Evolutionary conservation across 176 grass and related monocot genomes (phyloP), one percentile per base, ranked within the genome.

Genomic region (Musa itinerans): DNA sequence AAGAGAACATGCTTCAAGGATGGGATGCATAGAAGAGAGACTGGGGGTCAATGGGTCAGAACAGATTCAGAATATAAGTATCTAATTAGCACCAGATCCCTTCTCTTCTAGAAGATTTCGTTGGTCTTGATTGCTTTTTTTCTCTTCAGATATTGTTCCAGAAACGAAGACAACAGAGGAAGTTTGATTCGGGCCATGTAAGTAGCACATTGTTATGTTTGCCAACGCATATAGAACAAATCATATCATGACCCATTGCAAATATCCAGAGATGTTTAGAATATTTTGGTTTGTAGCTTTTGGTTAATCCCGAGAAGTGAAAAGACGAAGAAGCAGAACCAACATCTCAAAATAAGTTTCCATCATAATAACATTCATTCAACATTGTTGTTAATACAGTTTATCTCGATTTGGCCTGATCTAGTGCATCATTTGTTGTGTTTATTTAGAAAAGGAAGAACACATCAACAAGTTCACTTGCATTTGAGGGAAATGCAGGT

Each of bases 31-130:
- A 79, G 83, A 9, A 85, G 79, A 2, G 82, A 85, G 1, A 88
- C 86, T 62, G 85, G 87, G 0, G 85, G 78, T 67, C 92, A 90
- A 76, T 96, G 90, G 93, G 85, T 81, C 77, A 96, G 88, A 88
- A 92, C 93, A 34, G 93, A 96, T 85, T 96, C 89, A 75, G 89
- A 96, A 49, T 96, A 89, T 96, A 88, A 96, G 87, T 81, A 3
- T 55, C 71, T 27, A 56, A 19, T 8, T 16, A 10, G 23, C 12
- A 71, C 10, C 9, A 21, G 15, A 8, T 11, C 22, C 15, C 10
- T 71, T 6, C 17, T 52, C 13, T 73, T 21, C 23, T 76, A 25
- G 4, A n/a, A 49, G 84, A 77, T 48, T 26, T 27, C 2, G 51
- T 43, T 72, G 51, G 68, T 56, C 25, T 66, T 26, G 9, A 29